These are phyloP conservation scores for Aspergillus vadensis DNA, from an alignment of 2,329 filamentous ascomycete species.

Conservation along the genomic window DNA sequence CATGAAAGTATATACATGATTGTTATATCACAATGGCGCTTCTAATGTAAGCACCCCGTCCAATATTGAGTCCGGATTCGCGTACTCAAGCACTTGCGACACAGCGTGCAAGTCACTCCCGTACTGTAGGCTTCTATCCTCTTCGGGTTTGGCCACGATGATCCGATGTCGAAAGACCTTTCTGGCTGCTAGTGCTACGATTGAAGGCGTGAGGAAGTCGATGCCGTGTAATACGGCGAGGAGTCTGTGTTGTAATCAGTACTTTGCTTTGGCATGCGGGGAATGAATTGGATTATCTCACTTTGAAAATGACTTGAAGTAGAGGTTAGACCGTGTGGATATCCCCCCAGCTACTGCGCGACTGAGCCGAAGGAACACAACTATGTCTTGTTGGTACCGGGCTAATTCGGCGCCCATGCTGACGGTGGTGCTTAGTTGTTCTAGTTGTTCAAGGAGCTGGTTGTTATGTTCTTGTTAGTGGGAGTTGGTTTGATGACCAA, in stretches of 20 bases:
- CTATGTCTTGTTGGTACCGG: conserved; percentile 83
- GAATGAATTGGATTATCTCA: conserved; percentile 27
- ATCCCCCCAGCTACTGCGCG: conserved; percentile 79
- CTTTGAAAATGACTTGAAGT: conserved; percentile 70
- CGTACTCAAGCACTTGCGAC: conserved; percentile 62
- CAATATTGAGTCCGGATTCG: conserved; percentile 58
- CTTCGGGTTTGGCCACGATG: conserved; percentile 65
- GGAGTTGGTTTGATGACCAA: neutral
- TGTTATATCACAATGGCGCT: conserved; percentile 50
- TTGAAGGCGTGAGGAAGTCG: conserved; percentile 78
- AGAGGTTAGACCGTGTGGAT: conserved; percentile 73
- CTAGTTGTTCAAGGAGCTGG: conserved; percentile 59
- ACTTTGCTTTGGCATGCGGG: neutral
- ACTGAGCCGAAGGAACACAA: conserved; percentile 84
- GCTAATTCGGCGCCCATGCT: conserved; percentile 73
- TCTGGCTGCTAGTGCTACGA: conserved; percentile 77
- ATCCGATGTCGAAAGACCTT: conserved; percentile 91
- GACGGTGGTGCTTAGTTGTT: conserved; percentile 59
- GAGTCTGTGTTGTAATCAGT: conserved; percentile 23
- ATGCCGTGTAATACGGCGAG: conserved; percentile 81
- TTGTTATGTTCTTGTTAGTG: conserved; percentile 5
- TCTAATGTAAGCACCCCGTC: conserved; percentile 62
- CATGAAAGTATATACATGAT: no score
- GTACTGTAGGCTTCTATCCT: conserved; percentile 90
- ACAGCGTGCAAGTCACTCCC: conserved; percentile 77